These are phyloP conservation scores for Babesia caballi DNA, from an alignment of 169 alveolate genomes.

Conservation along the genomic window DNA sequence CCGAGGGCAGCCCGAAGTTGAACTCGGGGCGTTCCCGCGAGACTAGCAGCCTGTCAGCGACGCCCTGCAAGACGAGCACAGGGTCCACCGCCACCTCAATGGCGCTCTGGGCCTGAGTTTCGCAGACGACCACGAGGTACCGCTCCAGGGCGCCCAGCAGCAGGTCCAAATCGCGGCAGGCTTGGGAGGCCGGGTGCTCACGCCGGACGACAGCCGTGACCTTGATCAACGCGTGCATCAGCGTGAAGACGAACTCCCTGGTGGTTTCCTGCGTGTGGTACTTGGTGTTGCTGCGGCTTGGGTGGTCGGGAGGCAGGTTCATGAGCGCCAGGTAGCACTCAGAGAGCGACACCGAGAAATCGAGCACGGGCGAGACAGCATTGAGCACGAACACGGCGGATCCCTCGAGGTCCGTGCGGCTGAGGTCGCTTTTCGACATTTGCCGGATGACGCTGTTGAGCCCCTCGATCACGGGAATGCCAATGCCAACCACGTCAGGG, in stretches of 20 bases:
- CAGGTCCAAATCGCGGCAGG: neutral
- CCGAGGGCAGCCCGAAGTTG: constrained; percentile 16
- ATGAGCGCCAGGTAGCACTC: neutral
- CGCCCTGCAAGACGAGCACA: neutral
- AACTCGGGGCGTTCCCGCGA: neutral
- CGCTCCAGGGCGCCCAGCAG: neutral
- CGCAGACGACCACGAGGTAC: constrained; percentile 1
- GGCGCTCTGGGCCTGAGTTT: neutral
- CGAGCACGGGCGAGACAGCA: constrained; percentile 12
- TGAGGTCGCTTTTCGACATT: neutral
- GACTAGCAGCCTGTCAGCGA: constrained; percentile 6
- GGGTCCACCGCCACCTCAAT: constrained; percentile 11
- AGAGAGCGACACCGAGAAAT: constrained; percentile 10
- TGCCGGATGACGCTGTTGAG: constrained; percentile 29
- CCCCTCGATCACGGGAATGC: constrained; percentile 30
- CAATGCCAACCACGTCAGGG: neutral
- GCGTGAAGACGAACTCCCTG: neutral
- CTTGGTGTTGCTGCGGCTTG: neutral
- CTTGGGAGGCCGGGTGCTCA: neutral
- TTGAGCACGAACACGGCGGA: constrained; percentile 3
- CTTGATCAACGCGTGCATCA: constrained; percentile 26
- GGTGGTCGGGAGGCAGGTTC: no score
- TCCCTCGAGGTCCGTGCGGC: constrained; percentile 1
- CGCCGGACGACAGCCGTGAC: constrained; percentile 3
- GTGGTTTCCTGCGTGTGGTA: constrained; percentile 4